These are phyloP conservation scores for Mycena pura DNA, from an alignment of 768 basidiomycete genomes.

Conservation along the genomic window DNA sequence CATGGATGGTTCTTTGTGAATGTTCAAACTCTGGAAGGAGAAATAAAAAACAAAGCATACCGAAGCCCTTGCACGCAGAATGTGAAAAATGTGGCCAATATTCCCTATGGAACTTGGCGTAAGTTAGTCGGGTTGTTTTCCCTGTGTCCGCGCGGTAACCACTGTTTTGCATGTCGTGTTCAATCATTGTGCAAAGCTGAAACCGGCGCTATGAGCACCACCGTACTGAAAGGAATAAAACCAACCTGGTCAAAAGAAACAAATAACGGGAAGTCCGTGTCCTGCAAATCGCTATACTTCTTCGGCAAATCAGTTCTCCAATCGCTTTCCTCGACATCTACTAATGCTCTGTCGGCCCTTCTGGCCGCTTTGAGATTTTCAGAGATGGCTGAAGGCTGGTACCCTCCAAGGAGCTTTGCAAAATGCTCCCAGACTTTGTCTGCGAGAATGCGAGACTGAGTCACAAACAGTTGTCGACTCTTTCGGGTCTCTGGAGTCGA, in stretches of 20 bases:
- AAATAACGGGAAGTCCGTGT: slow-evolving; percentile 73
- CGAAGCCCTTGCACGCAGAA: slow-evolving; percentile 54
- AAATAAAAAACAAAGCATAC: slow-evolving; percentile 38
- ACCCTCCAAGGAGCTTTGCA: slow-evolving; percentile 36
- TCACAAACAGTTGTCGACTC: slow-evolving; percentile 59
- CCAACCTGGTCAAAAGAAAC: slow-evolving; percentile 68
- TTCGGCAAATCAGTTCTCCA: slow-evolving; percentile 55
- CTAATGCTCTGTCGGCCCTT: slow-evolving; percentile 33
- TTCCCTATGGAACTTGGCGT: slow-evolving; percentile 13
- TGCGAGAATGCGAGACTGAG: slow-evolving; percentile 54
- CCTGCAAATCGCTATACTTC: slow-evolving; percentile 61
- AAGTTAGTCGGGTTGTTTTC: slow-evolving; percentile 5
- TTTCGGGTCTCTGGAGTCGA: slow-evolving; percentile 23
- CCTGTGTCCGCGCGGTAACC: background rate
- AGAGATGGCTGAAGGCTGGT: slow-evolving; percentile 10
- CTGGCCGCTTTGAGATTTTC: slow-evolving; percentile 8
- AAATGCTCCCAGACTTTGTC: slow-evolving; percentile 58
- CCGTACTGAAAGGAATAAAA: slow-evolving; percentile 17
- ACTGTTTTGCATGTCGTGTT: slow-evolving; percentile 13
- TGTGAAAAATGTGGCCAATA: slow-evolving; percentile 49
- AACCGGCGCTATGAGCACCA: background rate
- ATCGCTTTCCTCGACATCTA: slow-evolving; percentile 50
- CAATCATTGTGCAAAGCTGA: slow-evolving; percentile 12
- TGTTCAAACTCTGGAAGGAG: background rate
- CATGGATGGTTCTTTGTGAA: slow-evolving; percentile 57